phyloP scores from a whole-genome alignment of 78 protist species.

The Dictyostelium discoideum region dicty_2.7 NC_007090.3:2267001-2267500 shows the following conservation, averaged over 20 bases:
- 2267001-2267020: no score
- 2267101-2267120: not conserved
- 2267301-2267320: not conserved
- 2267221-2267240: not conserved
- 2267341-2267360: not conserved
- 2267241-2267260: not conserved
- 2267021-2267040: not conserved
- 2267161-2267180: not conserved
- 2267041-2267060: not conserved
- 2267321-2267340: not conserved
- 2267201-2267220: not conserved
- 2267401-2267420: not conserved
- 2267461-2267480: not conserved
- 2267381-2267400: not conserved
- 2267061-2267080: not conserved
- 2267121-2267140: not conserved
- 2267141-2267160: not conserved
- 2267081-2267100: not conserved
- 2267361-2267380: not conserved
- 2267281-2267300: not conserved
- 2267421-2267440: not conserved
- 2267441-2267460: not conserved
- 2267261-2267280: not conserved
- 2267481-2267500: not conserved
- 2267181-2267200: not conserved